Evolutionary conservation across 2,329 filamentous ascomycete species (phyloP), one percentile per base, ranked within the genome.

Genomic region (Malbranchea zuffiana): DNA sequence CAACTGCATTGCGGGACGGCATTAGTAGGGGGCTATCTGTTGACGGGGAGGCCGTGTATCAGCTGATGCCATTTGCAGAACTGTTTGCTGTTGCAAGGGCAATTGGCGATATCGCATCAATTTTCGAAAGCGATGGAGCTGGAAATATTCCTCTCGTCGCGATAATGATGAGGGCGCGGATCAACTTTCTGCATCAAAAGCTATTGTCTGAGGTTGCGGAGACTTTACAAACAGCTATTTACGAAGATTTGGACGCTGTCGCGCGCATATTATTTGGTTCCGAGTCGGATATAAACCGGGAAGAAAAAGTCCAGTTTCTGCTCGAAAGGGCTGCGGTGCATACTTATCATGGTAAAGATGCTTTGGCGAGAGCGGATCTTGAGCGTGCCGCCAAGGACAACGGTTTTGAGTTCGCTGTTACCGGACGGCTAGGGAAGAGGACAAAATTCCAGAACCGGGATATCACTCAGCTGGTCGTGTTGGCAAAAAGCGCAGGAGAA

Each of bases 21-120:
- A 75, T 86, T 35, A 65, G 93, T n/a, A 61, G 62, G 2, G 74
- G 73, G 11, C 68, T 96, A 6, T 75, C 79, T 16, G 69, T 85
- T 1, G 90, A 98, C 56, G 90, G 90, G 7, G 80, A 92, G 30
- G 80, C 82, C 0, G 80, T 82, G 0, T 98, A 96, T 59, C 75
- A 79, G 32, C 71, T 93, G 40, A 86, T 86, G 13, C 85, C 87
- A 1, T 73, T 82, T 46, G 69, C 94, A 10, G 85, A 95, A 54
- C 69, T 96, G 1, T 82, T 96, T 44, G 79, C 77, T 45, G 65
- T 95, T 5, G 83, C 87, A 18, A 71, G 80, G 51, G 68, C 69
- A 27, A 59, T 74, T 77, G 41, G 73, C 65, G 8, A 66, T 65
- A 51, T 63, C 61, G 10, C 55, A 55, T 5, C 60, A 70, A 20